Base-by-base conservation (phyloP, 2,329 filamentous ascomycete species). In the Diaporthe helianthi region DNA sequence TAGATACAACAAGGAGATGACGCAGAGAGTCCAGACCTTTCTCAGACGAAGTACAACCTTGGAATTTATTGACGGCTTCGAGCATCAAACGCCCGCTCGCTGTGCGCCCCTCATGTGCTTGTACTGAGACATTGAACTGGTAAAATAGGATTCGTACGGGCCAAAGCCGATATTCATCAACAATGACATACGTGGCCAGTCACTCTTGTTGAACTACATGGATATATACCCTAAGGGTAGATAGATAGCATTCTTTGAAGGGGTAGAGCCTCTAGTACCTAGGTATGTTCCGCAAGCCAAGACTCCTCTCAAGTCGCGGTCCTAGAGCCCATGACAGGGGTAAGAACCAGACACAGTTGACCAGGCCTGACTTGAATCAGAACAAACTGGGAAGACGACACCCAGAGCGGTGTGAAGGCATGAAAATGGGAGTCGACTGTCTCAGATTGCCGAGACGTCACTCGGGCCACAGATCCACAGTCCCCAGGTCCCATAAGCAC, bases 381-480 rank as follows among this genome's bases (percentile, higher is more conserved):
- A n/a, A 29, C 13, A 47, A 19, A 8, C 3, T 49, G 44, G 41
- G n/a, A 13, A 36, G 44, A 63, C 41, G 44, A 49, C n/a, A 36
- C 49, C 41, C 60, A 38, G 41, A 36, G 52, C 65, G 52, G 52
- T 64, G 65, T 64, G 65, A 55, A 10, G 24, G 13, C 12, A 52
- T 68, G 19, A 31, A 38, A 55, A 51, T 58, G 29, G 49, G 33
- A 33, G 22, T 41, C 17, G 19, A 26, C 22, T 58, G 70, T 71
- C 65, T 71, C 51, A 71, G 63, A 71, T 71, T 71, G 63, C 70
- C 70, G 70, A 71, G 67, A 69, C 58, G 64, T 54, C 33, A 36
- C 41, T 51, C 17, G 38, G 53, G 51, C 53, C 61, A 66, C 60
- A 31, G 66, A 61, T 54, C 26, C 66, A 71, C 52, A 69, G 31